Conservation (phyloP, 306 rosid genomes). For the Casuarina cunninghamiana region DNA sequence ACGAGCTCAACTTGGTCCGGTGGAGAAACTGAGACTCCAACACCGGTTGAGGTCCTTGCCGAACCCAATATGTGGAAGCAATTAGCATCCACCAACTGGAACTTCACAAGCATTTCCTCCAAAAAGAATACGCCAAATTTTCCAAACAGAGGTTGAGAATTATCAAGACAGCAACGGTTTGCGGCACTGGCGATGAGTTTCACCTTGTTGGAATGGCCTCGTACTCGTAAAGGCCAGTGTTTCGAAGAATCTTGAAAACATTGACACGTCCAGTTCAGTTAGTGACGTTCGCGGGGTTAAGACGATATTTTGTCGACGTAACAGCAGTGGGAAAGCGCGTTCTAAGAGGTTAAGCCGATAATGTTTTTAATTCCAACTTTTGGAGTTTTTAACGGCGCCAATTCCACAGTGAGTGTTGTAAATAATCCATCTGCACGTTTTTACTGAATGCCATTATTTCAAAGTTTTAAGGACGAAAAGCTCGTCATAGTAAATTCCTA, state of each 20-base stretch:
- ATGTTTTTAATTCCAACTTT: no score
- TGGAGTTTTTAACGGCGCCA: no score
- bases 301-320: not conserved
- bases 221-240: not conserved
- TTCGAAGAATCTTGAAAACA: not conserved
- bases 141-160: not conserved
- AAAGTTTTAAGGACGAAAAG: no score
- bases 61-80: conserved; percentile 42
- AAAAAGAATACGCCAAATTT: not conserved
- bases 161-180: not conserved
- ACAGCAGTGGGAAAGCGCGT: no score
- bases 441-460: no score
- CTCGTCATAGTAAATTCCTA: no score
- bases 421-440: no score
- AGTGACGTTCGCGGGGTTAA: not conserved
- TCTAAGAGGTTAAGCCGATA: no score
- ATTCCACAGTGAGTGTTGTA: no score
- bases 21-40: conserved; percentile 40
- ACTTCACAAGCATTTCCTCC: conserved; percentile 48
- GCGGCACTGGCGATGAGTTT: not conserved
- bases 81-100: conserved; percentile 52
- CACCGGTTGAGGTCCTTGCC: conserved; percentile 29
- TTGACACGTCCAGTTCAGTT: not conserved
- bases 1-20: conserved; percentile 39
- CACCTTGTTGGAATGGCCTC: not conserved